Evolutionary conservation across 441 rosid species (phyloP).

Genomic region (Gossypium davidsonii): DNA sequence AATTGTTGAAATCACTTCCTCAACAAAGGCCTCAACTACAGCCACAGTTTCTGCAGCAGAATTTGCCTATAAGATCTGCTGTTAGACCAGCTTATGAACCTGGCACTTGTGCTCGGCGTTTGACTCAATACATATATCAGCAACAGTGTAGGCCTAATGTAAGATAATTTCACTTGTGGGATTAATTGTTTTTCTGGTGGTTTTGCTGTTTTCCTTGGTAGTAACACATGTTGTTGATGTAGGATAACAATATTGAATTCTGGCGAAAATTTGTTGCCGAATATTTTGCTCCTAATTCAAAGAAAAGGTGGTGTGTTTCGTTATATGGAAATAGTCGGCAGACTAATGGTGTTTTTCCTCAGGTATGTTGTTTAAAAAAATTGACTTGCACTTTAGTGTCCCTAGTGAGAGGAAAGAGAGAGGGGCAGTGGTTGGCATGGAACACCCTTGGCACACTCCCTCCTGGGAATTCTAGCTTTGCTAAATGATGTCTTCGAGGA

Average conservation of each 20-base stretch:
- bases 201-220: conserved; percentile 5
- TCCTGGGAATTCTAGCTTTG: neutral
- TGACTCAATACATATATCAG: conserved; percentile 33
- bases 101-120: conserved; percentile 35
- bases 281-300: conserved; percentile 54
- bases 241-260: conserved; percentile 58
- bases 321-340: conserved; percentile 58
- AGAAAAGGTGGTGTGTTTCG: conserved; percentile 58
- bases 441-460: neutral
- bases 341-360: conserved; percentile 57
- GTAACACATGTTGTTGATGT: conserved; percentile 14
- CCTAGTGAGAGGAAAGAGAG: neutral
- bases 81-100: conserved; percentile 32
- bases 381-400: neutral
- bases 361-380: conserved; percentile 29
- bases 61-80: conserved; percentile 27
- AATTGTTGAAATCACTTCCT: conserved; percentile 26
- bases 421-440: neutral
- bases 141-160: conserved; percentile 37
- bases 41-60: conserved; percentile 30
- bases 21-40: conserved; percentile 28
- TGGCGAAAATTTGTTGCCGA: conserved; percentile 58
- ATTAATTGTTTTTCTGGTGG: neutral
- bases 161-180: conserved; percentile 9
- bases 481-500: neutral